Evolutionary conservation across 352 stramenopile species (phyloP), one percentile per base, ranked within the genome.

Genomic region (Phytophthora niederhauseri): DNA sequence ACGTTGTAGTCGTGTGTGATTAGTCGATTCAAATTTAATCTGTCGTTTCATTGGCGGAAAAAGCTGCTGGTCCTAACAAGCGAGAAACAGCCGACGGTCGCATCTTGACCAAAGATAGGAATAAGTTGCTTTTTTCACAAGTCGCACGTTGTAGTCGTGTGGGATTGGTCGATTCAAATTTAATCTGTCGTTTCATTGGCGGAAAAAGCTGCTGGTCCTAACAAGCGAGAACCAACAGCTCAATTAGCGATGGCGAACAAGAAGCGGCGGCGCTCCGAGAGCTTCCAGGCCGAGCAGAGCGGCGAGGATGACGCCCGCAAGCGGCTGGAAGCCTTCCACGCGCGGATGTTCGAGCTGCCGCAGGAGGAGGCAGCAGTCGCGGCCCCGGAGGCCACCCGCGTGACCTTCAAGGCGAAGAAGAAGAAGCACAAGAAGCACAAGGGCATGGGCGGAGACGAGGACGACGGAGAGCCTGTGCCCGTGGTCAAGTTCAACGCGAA

Each of bases 261-360:
- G 57, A 87, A 88, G 66, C 75, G 81, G 2, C 68, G 62, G n/a
- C 78, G 78, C 48, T 61, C 74, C 17, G 70, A 63, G 15, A 82
- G 72, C 50, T 64, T 77, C 53, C 60, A 73, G 48, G 60, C 15
- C 49, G 68, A 66, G 36, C 43, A 75, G 19, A 20, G 26, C 26
- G 48, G 30, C 41, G 48, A 64, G 14, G 66, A 79, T 22, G 72
- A 87, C 52, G 73, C 83, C 5, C 72, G 57, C 59, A 57, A 83
- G 62, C 75, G 82, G 4, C 60, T 91, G 14, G 75, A 52, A 22
- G 77, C 75, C 17, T 93, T 93, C 68, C 75, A 74, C 6, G 72
- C 63, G 41, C 72, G 72, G 6, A 89, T 93, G 80, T 92, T 93
- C 57, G 79, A 90, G 36, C 36, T 78, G 17, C 76, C 67, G 9